phyloP scores from a whole-genome alignment of 441 rosid genomes.

The Adansonia grandidieri region DNA sequence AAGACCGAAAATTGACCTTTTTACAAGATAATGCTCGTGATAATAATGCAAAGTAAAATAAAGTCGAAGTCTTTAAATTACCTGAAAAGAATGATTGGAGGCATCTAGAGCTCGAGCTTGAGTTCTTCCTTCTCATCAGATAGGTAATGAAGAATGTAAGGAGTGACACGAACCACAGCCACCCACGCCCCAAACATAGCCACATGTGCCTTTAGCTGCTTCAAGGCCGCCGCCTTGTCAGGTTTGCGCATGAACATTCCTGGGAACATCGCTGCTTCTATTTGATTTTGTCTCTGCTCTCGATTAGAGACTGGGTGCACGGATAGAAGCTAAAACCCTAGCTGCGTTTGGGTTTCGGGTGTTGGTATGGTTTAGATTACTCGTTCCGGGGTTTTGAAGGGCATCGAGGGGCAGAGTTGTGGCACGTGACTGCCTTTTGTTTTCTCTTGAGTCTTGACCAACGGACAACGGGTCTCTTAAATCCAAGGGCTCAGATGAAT shows the following conservation, averaged over 20 bases:
- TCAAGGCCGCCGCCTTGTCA: constrained; percentile 82
- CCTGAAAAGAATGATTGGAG: not conserved
- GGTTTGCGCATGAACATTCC: constrained; percentile 90
- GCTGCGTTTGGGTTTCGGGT: not conserved
- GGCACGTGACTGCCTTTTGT: too few species aligned
- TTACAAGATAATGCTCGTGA: too few species aligned
- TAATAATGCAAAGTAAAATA: too few species aligned
- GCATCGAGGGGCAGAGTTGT: too few species aligned
- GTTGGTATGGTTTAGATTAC: too few species aligned
- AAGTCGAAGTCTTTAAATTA: not conserved
- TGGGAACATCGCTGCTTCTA: constrained; percentile 63
- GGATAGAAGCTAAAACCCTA: constrained; percentile 24
- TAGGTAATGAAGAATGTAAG: constrained; percentile 72
- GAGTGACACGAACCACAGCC: constrained; percentile 66
- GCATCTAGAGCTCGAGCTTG: constrained; percentile 68
- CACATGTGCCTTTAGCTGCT: constrained; percentile 70
- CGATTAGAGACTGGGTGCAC: not conserved
- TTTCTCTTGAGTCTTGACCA: too few species aligned
- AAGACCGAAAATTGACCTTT: not conserved
- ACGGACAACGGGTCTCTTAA: too few species aligned
- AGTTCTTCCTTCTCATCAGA: constrained; percentile 74
- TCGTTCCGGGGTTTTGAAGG: too few species aligned
- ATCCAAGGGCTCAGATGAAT: too few species aligned
- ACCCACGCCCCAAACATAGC: constrained; percentile 77
- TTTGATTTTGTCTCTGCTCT: constrained; percentile 16